phyloP scores from a whole-genome alignment of 1,284 basidiomycete species.

The Pseudozyma pruni region DNA sequence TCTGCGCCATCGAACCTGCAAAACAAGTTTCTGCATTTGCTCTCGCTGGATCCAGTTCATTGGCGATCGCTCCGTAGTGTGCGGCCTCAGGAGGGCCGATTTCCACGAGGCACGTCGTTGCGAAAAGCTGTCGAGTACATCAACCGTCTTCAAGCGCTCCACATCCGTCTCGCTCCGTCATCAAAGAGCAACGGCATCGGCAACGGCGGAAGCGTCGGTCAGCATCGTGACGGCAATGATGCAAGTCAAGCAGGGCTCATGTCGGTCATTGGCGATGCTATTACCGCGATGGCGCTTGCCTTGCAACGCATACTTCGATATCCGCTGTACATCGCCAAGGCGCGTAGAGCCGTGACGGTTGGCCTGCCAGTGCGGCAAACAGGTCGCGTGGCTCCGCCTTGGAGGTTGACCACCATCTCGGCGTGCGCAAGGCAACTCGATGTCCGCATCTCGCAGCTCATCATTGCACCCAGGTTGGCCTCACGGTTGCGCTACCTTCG shows the following conservation, averaged over 20 bases:
- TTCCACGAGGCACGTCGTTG: slow-evolving; percentile 23
- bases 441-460: slow-evolving; percentile 67
- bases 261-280: neutral
- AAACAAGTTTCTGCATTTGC: slow-evolving; percentile 33
- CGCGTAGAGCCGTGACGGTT: slow-evolving; percentile 7
- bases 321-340: slow-evolving; percentile 10
- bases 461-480: slow-evolving; percentile 66
- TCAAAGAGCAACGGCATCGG: neutral
- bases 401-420: slow-evolving; percentile 16
- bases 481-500: slow-evolving; percentile 20
- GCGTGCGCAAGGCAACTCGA: slow-evolving; percentile 68
- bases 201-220: neutral
- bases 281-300: slow-evolving; percentile 11
- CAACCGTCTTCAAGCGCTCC: slow-evolving; percentile 18
- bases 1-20: slow-evolving; percentile 26
- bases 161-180: neutral
- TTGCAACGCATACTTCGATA: slow-evolving; percentile 11
- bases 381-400: slow-evolving; percentile 5
- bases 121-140: slow-evolving; percentile 35
- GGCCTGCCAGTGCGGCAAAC: no score
- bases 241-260: neutral
- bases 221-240: neutral
- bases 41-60: slow-evolving; percentile 51
- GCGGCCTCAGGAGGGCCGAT: neutral
- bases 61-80: slow-evolving; percentile 56